phyloP scores from a whole-genome alignment of 495 filamentous ascomycete species.

The Penicillium egyptiacum region DNA sequence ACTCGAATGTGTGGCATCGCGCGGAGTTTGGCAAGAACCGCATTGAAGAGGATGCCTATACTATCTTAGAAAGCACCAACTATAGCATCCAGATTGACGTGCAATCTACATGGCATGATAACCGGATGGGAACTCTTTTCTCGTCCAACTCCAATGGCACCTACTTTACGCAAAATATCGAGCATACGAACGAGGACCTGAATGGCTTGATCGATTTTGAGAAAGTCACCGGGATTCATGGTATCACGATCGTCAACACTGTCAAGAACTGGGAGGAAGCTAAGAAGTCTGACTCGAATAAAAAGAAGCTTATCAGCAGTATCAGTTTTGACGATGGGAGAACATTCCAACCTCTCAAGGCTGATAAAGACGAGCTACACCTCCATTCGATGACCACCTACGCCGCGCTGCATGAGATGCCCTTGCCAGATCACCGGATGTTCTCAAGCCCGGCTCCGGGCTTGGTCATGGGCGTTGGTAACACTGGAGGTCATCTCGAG shows the following conservation, averaged over 20 bases:
- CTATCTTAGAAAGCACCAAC: constrained; percentile 88
- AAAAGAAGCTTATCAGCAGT: constrained; percentile 68
- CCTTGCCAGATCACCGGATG: constrained; percentile 71
- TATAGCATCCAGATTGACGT: constrained; percentile 98
- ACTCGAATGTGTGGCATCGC: constrained; percentile 83
- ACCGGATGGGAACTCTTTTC: constrained; percentile 80
- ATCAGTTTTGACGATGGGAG: constrained; percentile 96
- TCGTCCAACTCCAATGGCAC: constrained; percentile 96
- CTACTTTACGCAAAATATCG: constrained; percentile 86
- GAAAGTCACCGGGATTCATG: constrained; percentile 83
- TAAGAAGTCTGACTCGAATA: constrained; percentile 44
- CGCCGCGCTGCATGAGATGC: constrained; percentile 33
- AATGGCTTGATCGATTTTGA: constrained; percentile 86
- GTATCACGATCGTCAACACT: constrained; percentile 84
- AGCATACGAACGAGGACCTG: constrained; percentile 80
- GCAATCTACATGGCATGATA: constrained; percentile 59
- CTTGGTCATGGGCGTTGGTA: constrained; percentile 88
- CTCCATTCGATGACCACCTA: constrained; percentile 84
- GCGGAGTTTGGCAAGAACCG: constrained; percentile 83
- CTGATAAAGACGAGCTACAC: constrained; percentile 63
- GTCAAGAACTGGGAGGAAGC: constrained; percentile 85
- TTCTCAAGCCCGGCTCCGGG: constrained; percentile 94
- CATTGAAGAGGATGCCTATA: constrained; percentile 84
- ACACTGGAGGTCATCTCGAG: constrained; percentile 71
- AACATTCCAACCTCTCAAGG: constrained; percentile 67